These are phyloP conservation scores for Arabidopsis suecica DNA, from an alignment of 345 rosid species.

Conservation along the genomic window DNA sequence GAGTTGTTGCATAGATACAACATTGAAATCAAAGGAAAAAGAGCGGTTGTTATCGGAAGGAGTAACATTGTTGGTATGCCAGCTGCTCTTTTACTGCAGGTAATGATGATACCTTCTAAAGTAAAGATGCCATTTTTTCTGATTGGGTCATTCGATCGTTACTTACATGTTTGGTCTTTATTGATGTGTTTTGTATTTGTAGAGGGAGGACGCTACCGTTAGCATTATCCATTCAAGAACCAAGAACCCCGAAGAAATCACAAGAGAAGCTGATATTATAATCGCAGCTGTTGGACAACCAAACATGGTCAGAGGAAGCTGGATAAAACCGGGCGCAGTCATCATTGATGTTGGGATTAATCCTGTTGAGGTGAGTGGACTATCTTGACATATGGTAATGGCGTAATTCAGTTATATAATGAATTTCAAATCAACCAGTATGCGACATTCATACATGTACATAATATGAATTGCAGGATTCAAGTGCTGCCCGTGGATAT, in stretches of 20 bases:
- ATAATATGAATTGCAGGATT: constrained; percentile 53
- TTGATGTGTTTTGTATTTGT: constrained; percentile 3
- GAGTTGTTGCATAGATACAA: constrained; percentile 79
- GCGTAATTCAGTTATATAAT: neutral
- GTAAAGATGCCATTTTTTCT: neutral
- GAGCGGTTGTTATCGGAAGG: constrained; percentile 84
- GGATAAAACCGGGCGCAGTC: constrained; percentile 94
- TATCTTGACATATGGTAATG: neutral
- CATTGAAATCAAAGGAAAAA: constrained; percentile 77
- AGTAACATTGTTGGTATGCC: constrained; percentile 98
- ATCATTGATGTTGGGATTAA: constrained; percentile 91
- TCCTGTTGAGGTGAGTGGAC: constrained; percentile 66
- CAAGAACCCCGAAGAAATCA: constrained; percentile 71
- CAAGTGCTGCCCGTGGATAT: constrained; percentile 63
- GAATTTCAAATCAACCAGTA: neutral
- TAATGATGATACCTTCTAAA: constrained; percentile 32
- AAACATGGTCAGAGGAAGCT: constrained; percentile 78
- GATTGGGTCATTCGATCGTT: neutral
- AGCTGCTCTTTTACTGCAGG: constrained; percentile 84
- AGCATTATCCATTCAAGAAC: constrained; percentile 84
- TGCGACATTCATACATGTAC: neutral
- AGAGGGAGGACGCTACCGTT: constrained; percentile 88
- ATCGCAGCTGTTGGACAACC: constrained; percentile 84
- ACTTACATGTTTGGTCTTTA: neutral
- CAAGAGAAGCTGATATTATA: constrained; percentile 77